These are phyloP conservation scores for Aspergillus incahuasiensis DNA, from an alignment of 495 filamentous ascomycete genomes.

Conservation along the genomic window DNA sequence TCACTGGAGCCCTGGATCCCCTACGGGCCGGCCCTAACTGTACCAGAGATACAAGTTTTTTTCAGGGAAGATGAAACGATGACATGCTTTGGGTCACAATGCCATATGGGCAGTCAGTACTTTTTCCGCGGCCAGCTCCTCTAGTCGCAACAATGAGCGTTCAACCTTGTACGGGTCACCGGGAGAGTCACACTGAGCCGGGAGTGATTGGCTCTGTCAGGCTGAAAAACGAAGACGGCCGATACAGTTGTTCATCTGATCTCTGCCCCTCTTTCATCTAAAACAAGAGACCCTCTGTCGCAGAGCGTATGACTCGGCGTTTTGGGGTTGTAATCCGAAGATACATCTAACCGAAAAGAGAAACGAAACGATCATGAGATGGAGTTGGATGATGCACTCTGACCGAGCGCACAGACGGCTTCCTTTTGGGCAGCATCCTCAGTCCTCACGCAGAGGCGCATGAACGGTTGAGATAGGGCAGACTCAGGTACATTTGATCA, in stretches of 20 bases:
- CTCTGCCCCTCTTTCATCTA: conserved; percentile 14
- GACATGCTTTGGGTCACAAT: conserved; percentile 1
- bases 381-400: conserved; percentile 14
- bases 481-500: conserved; percentile 6
- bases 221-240: conserved; percentile 3
- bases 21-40: conserved; percentile 25
- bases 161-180: conserved; percentile 2
- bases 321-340: conserved; percentile 16
- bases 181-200: conserved; percentile 19
- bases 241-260: conserved; percentile 26
- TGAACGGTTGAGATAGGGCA: conserved; percentile 3
- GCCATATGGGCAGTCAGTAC: neutral
- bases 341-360: conserved; percentile 10
- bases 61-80: neutral
- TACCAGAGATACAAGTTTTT: conserved; percentile 16
- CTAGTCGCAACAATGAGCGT: neutral
- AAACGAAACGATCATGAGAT: conserved; percentile 22
- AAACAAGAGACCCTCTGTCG: neutral
- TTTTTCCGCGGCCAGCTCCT: conserved; percentile 2
- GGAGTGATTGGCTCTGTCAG: conserved; percentile 4
- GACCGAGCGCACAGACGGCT: conserved; percentile 20
- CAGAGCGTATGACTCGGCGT: conserved; percentile 1
- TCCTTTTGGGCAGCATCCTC: conserved; percentile 22
- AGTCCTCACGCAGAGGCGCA: neutral
- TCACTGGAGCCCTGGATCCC: conserved; percentile 18